These are phyloP conservation scores for Aureobasidium sp. DNA, from an alignment of 2,329 filamentous ascomycete genomes.

Conservation along the genomic window DNA sequence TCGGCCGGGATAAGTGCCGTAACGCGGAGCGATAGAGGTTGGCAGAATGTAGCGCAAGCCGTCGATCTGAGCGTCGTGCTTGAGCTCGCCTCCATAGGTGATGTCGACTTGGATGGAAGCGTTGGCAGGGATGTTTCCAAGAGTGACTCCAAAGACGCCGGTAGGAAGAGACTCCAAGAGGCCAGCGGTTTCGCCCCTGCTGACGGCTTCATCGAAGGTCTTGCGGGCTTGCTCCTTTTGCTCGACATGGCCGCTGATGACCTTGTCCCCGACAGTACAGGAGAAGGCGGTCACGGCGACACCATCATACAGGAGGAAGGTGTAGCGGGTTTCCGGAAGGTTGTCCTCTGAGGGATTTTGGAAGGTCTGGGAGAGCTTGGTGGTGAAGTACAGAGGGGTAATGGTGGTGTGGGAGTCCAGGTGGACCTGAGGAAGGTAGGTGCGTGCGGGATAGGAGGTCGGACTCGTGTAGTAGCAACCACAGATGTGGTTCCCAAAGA, in stretches of 20 bases:
- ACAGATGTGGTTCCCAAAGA: constrained; percentile 20
- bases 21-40: constrained; percentile 57
- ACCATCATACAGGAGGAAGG: constrained; percentile 64
- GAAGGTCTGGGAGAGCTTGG: constrained; percentile 51
- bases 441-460: constrained; percentile 13
- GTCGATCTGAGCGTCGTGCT: constrained; percentile 60
- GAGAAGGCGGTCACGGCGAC: constrained; percentile 60
- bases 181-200: constrained; percentile 52
- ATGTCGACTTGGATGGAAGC: constrained; percentile 52
- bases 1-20: constrained; percentile 42
- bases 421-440: constrained; percentile 50
- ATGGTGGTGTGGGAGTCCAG: constrained; percentile 54
- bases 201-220: constrained; percentile 51
- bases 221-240: constrained; percentile 53
- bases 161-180: constrained; percentile 54
- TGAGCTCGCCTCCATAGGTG: constrained; percentile 60
- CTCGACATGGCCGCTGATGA: constrained; percentile 57
- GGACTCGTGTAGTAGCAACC: constrained; percentile 24
- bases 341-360: constrained; percentile 43
- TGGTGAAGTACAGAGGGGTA: constrained; percentile 44
- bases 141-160: constrained; percentile 59
- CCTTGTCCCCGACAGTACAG: constrained; percentile 52
- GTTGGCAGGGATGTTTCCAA: constrained; percentile 57
- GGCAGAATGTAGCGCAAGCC: constrained; percentile 62
- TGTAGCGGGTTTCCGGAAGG: constrained; percentile 52